A percentile compares a stretch with the other conserved stretches of the same genome.
phyloP scores from a whole-genome alignment of 176 grass and related monocot species.

The Raddia guianensis region DNA sequence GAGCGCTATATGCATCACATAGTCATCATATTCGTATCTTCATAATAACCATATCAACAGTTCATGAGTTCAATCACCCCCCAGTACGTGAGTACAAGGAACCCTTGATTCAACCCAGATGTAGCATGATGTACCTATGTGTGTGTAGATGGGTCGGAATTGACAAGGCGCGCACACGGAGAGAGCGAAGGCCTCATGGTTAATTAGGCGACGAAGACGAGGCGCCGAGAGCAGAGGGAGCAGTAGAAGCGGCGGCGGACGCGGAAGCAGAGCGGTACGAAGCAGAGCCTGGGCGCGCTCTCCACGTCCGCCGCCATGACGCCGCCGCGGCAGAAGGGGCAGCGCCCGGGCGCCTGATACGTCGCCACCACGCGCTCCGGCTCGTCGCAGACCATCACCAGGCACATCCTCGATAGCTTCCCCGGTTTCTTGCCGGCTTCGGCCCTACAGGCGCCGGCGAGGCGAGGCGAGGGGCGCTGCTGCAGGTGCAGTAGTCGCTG shows the following conservation, averaged over 20 bases:
- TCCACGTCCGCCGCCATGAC: slow-evolving; percentile 64
- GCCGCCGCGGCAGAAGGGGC: slow-evolving; percentile 66
- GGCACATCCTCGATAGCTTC: slow-evolving; percentile 47
- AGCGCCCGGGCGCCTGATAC: slow-evolving; percentile 58
- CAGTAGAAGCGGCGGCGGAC: slow-evolving; percentile 57
- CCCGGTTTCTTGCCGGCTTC: neutral
- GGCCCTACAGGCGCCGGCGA: neutral
- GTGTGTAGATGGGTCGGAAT: neutral
- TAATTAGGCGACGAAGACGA: slow-evolving; percentile 38
- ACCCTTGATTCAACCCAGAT: neutral
- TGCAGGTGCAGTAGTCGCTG: neutral
- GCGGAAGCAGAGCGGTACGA: slow-evolving; percentile 55
- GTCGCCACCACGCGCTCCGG: slow-evolving; percentile 57
- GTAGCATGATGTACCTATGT: neutral
- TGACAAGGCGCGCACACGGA: neutral
- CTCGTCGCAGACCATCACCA: slow-evolving; percentile 66
- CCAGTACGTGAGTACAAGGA: neutral
- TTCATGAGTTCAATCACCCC: neutral
- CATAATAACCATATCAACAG: neutral
- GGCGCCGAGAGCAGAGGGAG: slow-evolving; percentile 57
- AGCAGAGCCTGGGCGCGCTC: slow-evolving; percentile 65
- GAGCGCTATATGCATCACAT: neutral
- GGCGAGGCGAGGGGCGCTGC: neutral
- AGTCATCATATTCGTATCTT: neutral
- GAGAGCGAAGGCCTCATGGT: neutral